Conservation (phyloP, 352 stramenopile species). For the Globisporangium sylvaticum region DNA sequence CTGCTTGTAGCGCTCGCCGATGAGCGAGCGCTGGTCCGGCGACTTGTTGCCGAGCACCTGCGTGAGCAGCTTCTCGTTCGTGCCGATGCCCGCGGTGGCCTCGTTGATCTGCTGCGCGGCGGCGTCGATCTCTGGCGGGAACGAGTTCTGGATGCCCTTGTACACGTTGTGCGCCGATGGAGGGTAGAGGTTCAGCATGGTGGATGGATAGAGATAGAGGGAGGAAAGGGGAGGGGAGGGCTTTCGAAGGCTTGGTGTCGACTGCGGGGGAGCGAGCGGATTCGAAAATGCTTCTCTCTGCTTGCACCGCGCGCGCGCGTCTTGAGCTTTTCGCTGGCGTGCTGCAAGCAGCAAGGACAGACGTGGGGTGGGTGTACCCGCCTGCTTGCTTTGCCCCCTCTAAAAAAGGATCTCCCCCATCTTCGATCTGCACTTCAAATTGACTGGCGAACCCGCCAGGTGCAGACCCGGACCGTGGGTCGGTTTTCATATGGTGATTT, state of each 20-base stretch:
- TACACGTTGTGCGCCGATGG: slow-evolving; percentile 58
- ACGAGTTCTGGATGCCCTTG: slow-evolving; percentile 41
- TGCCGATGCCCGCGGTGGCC: slow-evolving; percentile 58
- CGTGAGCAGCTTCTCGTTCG: slow-evolving; percentile 51
- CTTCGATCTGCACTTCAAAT: neutral
- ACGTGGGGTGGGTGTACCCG: neutral
- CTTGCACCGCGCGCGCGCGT: neutral
- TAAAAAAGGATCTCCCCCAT: neutral
- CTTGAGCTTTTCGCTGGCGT: neutral
- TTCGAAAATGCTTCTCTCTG: slow-evolving; percentile 25
- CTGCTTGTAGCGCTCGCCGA: slow-evolving; percentile 62
- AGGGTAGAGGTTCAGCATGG: slow-evolving; percentile 80
- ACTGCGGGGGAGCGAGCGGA: slow-evolving; percentile 15
- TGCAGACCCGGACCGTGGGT: neutral
- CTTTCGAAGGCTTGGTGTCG: neutral
- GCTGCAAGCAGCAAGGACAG: neutral
- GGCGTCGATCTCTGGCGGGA: slow-evolving; percentile 44
- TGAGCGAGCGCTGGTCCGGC: slow-evolving; percentile 55
- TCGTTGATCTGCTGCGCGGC: slow-evolving; percentile 51
- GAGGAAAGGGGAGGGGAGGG: neutral
- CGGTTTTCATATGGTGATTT: neutral
- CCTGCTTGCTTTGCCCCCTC: neutral
- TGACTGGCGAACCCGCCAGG: neutral
- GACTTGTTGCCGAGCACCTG: slow-evolving; percentile 49
- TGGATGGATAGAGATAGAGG: slow-evolving; percentile 11